Base-by-base conservation (phyloP, 192 early-diverging fungal species). In the Coemansia sp. region DNA sequence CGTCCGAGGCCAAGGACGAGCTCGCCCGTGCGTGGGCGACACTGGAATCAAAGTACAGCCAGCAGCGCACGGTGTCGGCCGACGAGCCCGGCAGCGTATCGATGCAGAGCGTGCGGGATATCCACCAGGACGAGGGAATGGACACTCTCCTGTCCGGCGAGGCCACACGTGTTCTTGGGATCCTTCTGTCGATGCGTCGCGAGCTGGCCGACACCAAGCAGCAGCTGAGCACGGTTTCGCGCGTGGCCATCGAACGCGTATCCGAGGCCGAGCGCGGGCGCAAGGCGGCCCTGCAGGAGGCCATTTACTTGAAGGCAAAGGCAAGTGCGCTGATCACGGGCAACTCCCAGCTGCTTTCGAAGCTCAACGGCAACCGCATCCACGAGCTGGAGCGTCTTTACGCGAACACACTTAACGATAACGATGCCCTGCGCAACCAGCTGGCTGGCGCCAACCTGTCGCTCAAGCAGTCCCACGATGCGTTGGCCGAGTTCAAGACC, bases 271-370 rank as follows among this genome's bases (percentile, higher is more conserved):
- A 85, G 74, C 76, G 80, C 39, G 71, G 73, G 18, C 79, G 84
- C 54, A 72, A 73, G 37, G 74, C 75, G 1, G 84, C 84, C 15
- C 52, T 85, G 66, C 84, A 85, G 48, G 84, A 85, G 77, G 84
- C 84, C 8, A 73, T 85, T n/a, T 82, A 79, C 52, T 69, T 85
- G 52, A 82, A 82, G 58, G 73, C 79, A 65, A 82, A 82, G 61
- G 74, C 75, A 10, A 75, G 76, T 7, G 84, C 84, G 6, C 65
- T 85, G 55, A 66, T 71, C 0, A 59, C 69, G 0, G 73, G 48
- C n/a, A 76, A 59, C 41, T 61, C 71, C 9, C 76, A 71, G 26
- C 47, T 85, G 26, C 57, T 82, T 36, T 48, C 61, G 11, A 75
- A 76, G 49, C 70, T 78, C 41, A 72, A 71, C 68, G 48, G 66